phyloP scores from a whole-genome alignment of 2,329 filamentous ascomycete genomes.

The Pseudocercospora eumusae region DNA sequence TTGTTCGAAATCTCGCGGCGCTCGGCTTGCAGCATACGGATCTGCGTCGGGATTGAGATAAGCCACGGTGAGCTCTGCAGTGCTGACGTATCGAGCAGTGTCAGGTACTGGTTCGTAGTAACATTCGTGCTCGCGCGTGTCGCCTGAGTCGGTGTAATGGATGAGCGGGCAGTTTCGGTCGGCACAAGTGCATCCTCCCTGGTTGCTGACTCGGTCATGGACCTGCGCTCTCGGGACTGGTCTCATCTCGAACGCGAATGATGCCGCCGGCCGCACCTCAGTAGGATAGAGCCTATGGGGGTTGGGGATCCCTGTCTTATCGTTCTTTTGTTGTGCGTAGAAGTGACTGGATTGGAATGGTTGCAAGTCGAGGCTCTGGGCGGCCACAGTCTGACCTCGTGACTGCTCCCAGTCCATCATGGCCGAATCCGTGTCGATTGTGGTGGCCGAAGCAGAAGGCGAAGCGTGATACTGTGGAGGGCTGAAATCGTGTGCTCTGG shows the following conservation, averaged over 20 bases:
- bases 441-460: neutral
- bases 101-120: neutral
- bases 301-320: neutral
- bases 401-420: neutral
- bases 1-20: slow-evolving; percentile 3
- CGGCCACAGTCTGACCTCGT: neutral
- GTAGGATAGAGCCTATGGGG: slow-evolving; percentile 10
- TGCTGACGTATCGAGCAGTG: slow-evolving; percentile 3
- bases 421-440: neutral
- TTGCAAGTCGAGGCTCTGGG: neutral
- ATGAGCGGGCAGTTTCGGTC: neutral
- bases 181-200: neutral
- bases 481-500: neutral
- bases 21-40: neutral
- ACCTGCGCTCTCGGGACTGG: neutral
- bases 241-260: slow-evolving; percentile 13
- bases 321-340: neutral
- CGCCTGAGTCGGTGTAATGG: neutral
- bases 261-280: slow-evolving; percentile 1
- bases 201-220: neutral
- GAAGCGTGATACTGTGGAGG: slow-evolving; percentile 1
- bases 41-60: neutral
- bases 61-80: slow-evolving; percentile 1
- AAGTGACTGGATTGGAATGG: neutral
- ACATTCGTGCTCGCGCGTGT: neutral